Evolutionary conservation across 768 basidiomycete genomes (phyloP), one percentile per base, ranked within the genome.

Genomic region (Kwoniella dendrophila): DNA sequence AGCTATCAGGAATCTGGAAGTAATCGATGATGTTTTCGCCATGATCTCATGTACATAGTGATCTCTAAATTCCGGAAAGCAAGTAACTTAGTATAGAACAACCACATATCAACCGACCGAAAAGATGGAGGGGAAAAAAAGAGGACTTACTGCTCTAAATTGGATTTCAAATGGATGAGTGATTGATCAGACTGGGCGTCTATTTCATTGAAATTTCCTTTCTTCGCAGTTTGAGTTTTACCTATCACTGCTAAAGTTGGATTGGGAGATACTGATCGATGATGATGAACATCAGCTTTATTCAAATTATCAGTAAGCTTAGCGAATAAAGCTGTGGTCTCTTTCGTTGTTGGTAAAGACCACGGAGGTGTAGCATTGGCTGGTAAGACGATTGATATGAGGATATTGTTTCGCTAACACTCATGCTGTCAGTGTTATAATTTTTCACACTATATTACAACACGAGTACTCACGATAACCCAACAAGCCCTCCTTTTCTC

Each of bases 401-500:
- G n/a, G n/a, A n/a, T n/a, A n/a, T n/a, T n/a, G n/a, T 22, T 49
- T 29, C 0, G 67, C 44, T 0, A 58, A 33, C 12, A 0, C 18
- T 43, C 26, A 63, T 29, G 20, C 36, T 33, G 24, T 22, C 45
- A 50, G 47, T 5, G 32, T 12, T 2, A 12, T 33, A 24, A 34
- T 24, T 47, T 20, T 8, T 22, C n/a, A 43, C 40, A 34, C 24
- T 27, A 3, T 22, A 27, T 53, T 14, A 22, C 4, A 67, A n/a
- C n/a, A n/a, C n/a, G n/a, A n/a, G n/a, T n/a, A n/a, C 71, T 63
- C 58, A 72, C 71, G 7, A 68, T 67, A 32, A 72, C 50, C 71
- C 71, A 72, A 18, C 27, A 48, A 22, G 64, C n/a, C n/a, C 48
- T 18, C 4, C 67, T 34, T 43, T 60, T 56, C 32, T 51, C 54